Conservation (phyloP, 331 rosid genomes). For the Prunus yedoensis region DNA sequence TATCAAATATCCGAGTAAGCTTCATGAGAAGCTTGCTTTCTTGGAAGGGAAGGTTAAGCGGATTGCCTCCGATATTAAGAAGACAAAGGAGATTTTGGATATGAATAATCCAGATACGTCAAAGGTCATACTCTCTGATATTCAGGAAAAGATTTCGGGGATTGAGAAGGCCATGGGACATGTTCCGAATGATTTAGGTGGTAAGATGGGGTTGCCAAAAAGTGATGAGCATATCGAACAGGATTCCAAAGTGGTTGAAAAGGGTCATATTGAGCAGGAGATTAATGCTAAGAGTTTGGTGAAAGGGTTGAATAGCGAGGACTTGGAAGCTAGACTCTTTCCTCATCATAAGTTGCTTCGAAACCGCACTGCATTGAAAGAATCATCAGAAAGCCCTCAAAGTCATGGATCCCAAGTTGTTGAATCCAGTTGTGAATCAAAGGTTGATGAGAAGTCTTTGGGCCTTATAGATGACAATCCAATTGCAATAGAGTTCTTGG, state of each 20-base stretch:
- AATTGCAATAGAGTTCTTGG: slow-evolving; percentile 66
- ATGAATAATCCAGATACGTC: slow-evolving; percentile 74
- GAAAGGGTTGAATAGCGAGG: slow-evolving; percentile 53
- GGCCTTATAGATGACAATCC: slow-evolving; percentile 54
- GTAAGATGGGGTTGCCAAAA: slow-evolving; percentile 31
- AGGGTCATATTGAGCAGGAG: slow-evolving; percentile 19
- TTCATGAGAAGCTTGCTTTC: slow-evolving; percentile 94
- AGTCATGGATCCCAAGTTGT: slow-evolving; percentile 26
- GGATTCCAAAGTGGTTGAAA: slow-evolving; percentile 20
- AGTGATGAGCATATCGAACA: slow-evolving; percentile 18
- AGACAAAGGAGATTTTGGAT: slow-evolving; percentile 87
- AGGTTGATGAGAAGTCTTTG: slow-evolving; percentile 37
- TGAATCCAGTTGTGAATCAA: slow-evolving; percentile 27
- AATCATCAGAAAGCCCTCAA: slow-evolving; percentile 27
- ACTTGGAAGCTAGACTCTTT: slow-evolving; percentile 75
- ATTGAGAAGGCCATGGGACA: slow-evolving; percentile 75
- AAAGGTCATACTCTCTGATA: slow-evolving; percentile 77
- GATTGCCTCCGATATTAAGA: slow-evolving; percentile 89
- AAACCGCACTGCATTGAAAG: slow-evolving; percentile 33
- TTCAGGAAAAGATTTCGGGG: slow-evolving; percentile 84
- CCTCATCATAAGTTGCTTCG: slow-evolving; percentile 81
- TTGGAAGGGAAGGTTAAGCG: slow-evolving; percentile 97
- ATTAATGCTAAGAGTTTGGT: slow-evolving; percentile 33
- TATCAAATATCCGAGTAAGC: slow-evolving; percentile 62
- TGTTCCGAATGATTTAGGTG: slow-evolving; percentile 34